phyloP scores from a whole-genome alignment of 2,329 filamentous ascomycete genomes.

The Karstenula rhodostoma region DNA sequence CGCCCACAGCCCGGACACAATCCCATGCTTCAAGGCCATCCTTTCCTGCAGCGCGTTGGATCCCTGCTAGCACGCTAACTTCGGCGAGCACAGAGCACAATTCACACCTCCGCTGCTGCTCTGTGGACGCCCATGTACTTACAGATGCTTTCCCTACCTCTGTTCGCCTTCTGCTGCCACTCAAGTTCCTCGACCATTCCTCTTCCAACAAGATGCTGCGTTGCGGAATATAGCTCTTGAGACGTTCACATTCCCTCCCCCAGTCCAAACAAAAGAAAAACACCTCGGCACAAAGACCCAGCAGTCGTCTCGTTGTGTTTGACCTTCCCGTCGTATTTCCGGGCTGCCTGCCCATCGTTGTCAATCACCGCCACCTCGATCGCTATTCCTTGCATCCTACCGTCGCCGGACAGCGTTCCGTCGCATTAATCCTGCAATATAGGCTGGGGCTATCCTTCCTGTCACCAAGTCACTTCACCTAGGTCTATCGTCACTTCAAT shows the following conservation, averaged over 20 bases:
- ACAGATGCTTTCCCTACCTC: conserved; percentile 45
- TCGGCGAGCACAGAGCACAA: conserved; percentile 43
- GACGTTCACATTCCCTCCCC: conserved; percentile 27
- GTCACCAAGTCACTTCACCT: conserved; percentile 30
- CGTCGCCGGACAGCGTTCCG: conserved; percentile 30
- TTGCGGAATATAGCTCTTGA: conserved; percentile 29
- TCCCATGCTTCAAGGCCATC: conserved; percentile 27
- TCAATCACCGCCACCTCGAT: conserved; percentile 17
- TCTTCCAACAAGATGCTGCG: conserved; percentile 38
- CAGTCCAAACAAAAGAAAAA: conserved; percentile 6
- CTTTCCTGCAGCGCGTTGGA: conserved; percentile 35
- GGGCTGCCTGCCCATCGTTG: conserved; percentile 2
- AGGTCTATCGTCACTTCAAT: conserved; percentile 38
- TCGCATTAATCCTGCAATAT: conserved; percentile 36
- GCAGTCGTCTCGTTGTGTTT: conserved; percentile 16
- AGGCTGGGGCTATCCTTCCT: conserved; percentile 28
- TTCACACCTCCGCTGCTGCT: conserved; percentile 40
- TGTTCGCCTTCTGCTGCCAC: conserved; percentile 35
- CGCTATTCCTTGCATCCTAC: conserved; percentile 12
- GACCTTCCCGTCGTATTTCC: neutral
- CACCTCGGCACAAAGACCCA: conserved; percentile 19
- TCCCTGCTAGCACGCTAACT: conserved; percentile 33
- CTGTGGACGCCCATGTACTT: conserved; percentile 41
- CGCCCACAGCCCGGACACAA: conserved; percentile 26
- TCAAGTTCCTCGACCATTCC: conserved; percentile 34